Percentiles rank a stretch among this genome's conserved stretches.
These are phyloP conservation scores for Xylaria sp. DNA, from an alignment of 2,329 filamentous ascomycete species.

Conservation along the genomic window DNA sequence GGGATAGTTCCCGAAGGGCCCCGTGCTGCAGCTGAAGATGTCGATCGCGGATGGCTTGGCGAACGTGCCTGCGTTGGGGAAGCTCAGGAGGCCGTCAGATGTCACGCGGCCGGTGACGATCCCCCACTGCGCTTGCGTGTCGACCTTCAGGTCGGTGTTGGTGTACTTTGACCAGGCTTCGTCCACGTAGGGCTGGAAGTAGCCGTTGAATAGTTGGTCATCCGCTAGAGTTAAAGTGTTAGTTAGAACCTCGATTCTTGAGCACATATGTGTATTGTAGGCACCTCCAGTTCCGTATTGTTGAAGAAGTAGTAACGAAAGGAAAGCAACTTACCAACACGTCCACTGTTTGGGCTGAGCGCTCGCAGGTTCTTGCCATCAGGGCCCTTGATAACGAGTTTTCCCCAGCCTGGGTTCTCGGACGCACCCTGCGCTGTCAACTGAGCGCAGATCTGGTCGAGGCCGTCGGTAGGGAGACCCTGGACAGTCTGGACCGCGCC, in stretches of 20 bases:
- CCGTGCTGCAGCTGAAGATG: constrained; percentile 52
- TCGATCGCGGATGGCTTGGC: constrained; percentile 56
- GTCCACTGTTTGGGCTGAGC: constrained; percentile 63
- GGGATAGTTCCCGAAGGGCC: constrained; percentile 62
- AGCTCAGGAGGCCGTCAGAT: constrained; percentile 51
- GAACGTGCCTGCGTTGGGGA: constrained; percentile 55
- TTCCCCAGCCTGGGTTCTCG: constrained; percentile 63
- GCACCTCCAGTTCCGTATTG: background rate
- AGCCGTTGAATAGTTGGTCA: constrained; percentile 58
- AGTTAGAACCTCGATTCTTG: background rate
- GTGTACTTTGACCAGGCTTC: constrained; percentile 63
- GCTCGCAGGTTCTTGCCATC: constrained; percentile 58
- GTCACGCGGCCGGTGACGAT: constrained; percentile 56
- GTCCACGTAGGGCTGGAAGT: constrained; percentile 62
- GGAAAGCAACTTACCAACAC: constrained; percentile 43
- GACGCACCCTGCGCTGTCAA: constrained; percentile 57
- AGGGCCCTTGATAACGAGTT: constrained; percentile 57
- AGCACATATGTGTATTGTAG: background rate
- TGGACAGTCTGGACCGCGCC: constrained; percentile 58
- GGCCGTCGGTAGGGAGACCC: constrained; percentile 60
- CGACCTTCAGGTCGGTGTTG: constrained; percentile 56
- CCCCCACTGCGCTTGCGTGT: constrained; percentile 66
- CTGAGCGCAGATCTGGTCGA: constrained; percentile 56
- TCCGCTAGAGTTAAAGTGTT: constrained; percentile 45
- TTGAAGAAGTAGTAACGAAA: background rate